A percentile compares a stretch with the other conserved stretches of the same genome.
Conservation (phyloP, 805 yeast genomes). For the Metschnikowia similis region DNA sequence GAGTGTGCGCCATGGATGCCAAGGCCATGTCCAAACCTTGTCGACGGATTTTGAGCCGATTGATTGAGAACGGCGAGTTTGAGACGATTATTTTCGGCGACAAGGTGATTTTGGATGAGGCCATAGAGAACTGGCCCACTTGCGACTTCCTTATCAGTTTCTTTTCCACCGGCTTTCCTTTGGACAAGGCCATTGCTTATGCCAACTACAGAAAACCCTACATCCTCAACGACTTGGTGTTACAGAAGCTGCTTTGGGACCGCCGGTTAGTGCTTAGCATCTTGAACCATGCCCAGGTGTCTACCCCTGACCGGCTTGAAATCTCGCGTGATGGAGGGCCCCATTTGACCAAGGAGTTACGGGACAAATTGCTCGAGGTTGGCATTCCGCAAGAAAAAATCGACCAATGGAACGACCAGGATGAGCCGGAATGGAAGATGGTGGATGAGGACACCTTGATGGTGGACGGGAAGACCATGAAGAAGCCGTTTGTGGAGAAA, state of each 20-base stretch:
- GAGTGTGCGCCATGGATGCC: conserved; percentile 98
- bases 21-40: conserved; percentile 96
- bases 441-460: conserved; percentile 70
- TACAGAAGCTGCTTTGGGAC: conserved; percentile 98
- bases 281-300: conserved; percentile 75
- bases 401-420: conserved; percentile 55
- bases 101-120: conserved; percentile 90
- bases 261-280: conserved; percentile 80
- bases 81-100: conserved; percentile 97
- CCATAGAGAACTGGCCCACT: conserved; percentile 97
- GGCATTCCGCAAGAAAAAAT: conserved; percentile 45
- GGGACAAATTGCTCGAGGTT: conserved; percentile 40
- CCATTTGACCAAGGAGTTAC: conserved; percentile 56
- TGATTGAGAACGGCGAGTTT: conserved; percentile 91
- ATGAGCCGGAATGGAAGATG: conserved; percentile 85
- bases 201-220: conserved; percentile 88
- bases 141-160: conserved; percentile 93
- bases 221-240: conserved; percentile 77
- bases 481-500: conserved; percentile 94
- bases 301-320: conserved; percentile 84
- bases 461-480: conserved; percentile 67
- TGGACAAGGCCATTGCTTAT: conserved; percentile 90
- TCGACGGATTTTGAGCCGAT: conserved; percentile 78
- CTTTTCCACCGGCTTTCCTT: conserved; percentile 93
- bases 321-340: conserved; percentile 98